These are phyloP conservation scores for Fusarium compactum DNA, from an alignment of 2,329 filamentous ascomycete species.

Conservation along the genomic window DNA sequence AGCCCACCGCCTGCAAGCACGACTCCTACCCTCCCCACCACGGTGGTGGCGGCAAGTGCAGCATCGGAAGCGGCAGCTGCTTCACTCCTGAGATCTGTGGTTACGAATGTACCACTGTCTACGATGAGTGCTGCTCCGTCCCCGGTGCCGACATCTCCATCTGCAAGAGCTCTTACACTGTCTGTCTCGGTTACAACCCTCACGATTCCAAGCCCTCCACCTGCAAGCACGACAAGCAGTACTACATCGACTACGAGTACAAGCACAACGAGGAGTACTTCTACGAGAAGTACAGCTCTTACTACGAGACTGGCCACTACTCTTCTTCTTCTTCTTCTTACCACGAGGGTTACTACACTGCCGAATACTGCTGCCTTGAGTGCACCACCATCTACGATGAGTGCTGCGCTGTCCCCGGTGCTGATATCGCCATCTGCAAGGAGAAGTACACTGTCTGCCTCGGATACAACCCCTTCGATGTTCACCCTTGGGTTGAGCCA, in stretches of 20 bases:
- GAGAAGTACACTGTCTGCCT: constrained; percentile 28
- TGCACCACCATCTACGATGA: constrained; percentile 34
- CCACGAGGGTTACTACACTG: constrained; percentile 29
- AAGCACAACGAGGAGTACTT: constrained; percentile 22
- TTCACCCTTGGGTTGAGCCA: constrained; percentile 16
- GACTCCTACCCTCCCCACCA: not conserved
- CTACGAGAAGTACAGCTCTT: constrained; percentile 13
- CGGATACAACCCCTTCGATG: constrained; percentile 24
- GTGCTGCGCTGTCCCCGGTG: constrained; percentile 22
- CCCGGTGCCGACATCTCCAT: constrained; percentile 8
- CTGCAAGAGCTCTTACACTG: constrained; percentile 25
- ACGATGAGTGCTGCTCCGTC: constrained; percentile 24
- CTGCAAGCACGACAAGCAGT: constrained; percentile 33
- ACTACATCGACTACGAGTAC: constrained; percentile 32
- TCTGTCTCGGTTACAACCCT: constrained; percentile 36
- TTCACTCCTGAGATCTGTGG: constrained; percentile 28
- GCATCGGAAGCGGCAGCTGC: constrained; percentile 13
- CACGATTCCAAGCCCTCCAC: constrained; percentile 9
- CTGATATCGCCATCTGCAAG: constrained; percentile 26
- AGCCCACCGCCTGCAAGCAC: constrained; percentile 33
- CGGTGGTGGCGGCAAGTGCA: not conserved
- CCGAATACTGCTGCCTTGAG: constrained; percentile 33
- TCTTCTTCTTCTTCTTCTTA: constrained; percentile 6
- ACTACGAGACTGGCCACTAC: constrained; percentile 5
- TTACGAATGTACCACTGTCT: constrained; percentile 28